Conservation (phyloP, 2,329 filamentous ascomycete species). For the Aspergillus ibericus region DNA sequence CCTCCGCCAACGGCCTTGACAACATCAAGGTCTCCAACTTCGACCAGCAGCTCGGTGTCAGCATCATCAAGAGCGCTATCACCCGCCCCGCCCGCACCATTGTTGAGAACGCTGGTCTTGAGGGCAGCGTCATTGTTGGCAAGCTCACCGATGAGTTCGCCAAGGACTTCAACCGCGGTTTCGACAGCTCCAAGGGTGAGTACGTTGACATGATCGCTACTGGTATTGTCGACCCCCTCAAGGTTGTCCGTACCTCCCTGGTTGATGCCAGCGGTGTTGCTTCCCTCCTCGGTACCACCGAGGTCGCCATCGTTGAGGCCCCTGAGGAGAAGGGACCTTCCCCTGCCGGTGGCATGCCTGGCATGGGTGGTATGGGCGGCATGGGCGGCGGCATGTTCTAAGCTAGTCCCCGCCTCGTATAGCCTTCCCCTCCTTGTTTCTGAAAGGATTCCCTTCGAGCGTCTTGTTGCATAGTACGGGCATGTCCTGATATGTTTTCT, state of each 20-base stretch:
- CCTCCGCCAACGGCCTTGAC: conserved; percentile 81
- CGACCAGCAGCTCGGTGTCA: conserved; percentile 97
- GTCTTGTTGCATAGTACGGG: conserved; percentile 38
- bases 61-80: conserved; percentile 97
- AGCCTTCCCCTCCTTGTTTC: conserved; percentile 22
- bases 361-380: conserved; percentile 62
- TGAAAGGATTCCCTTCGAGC: conserved; percentile 29
- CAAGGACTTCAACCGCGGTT: conserved; percentile 95
- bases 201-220: conserved; percentile 98
- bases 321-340: conserved; percentile 81
- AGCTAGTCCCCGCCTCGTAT: conserved; percentile 25
- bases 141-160: conserved; percentile 96
- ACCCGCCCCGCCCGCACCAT: conserved; percentile 92
- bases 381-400: conserved; percentile 69
- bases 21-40: conserved; percentile 90
- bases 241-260: conserved; percentile 96
- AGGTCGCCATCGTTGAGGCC: conserved; percentile 96
- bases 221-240: conserved; percentile 98
- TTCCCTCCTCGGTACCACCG: conserved; percentile 93
- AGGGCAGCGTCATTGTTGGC: conserved; percentile 94
- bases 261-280: conserved; percentile 94
- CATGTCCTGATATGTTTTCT: conserved; percentile 29
- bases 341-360: conserved; percentile 51
- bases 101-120: conserved; percentile 94
- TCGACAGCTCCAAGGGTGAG: conserved; percentile 93